Evolutionary conservation across 176 grass and related monocot genomes (phyloP), one percentile per base, ranked within the genome.

Genomic region (Urochloa ruziziensis): DNA sequence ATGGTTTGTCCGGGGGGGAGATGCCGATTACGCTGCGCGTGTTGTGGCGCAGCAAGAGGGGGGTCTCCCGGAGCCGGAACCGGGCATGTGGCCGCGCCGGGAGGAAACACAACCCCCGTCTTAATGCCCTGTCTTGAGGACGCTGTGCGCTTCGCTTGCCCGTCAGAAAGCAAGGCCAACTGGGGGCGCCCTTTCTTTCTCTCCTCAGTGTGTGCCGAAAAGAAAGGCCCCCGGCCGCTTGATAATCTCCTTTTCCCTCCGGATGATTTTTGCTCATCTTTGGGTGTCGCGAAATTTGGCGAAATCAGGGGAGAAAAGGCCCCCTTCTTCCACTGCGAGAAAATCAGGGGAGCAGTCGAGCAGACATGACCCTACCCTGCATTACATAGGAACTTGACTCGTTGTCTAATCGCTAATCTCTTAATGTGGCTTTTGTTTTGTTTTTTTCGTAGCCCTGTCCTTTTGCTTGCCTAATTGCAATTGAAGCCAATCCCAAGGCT

Each of bases 101-200:
- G 62, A 61, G 83, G 83, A 46, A 57, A 86, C 88, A 86, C 35
- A 46, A 12, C 76, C 67, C 61, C 71, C 88, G 49, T 60, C 54
- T 88, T 67, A 59, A 67, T 58, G 81, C 87, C 76, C 18, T 73
- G 83, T 90, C 88, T 77, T 11, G 78, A 34, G 88, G 88, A 30
- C 64, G 47, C 25, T 84, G 82, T 21, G 27, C 53, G 7, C 1
- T 11, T 1, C 11, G 10, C 43, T 14, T 12, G 10, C 43, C 43
- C 11, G 9, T 30, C 8, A 6, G 2, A 79, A 79, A 64, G 28
- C 39, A 12, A 0, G 8, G 18, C 58, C 58, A 33, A 51, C 44
- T 52, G 43, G 44, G 4, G 14, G 14, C 3, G 23, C 35, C 6
- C 8, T 61, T 24, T 6, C 23, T 37, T n/a, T 0, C 11, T 24